A percentile compares a stretch with the other conserved stretches of the same genome.
phyloP scores from a whole-genome alignment of 2,329 filamentous ascomycete species.

The Penicillium corylophilum region DNA sequence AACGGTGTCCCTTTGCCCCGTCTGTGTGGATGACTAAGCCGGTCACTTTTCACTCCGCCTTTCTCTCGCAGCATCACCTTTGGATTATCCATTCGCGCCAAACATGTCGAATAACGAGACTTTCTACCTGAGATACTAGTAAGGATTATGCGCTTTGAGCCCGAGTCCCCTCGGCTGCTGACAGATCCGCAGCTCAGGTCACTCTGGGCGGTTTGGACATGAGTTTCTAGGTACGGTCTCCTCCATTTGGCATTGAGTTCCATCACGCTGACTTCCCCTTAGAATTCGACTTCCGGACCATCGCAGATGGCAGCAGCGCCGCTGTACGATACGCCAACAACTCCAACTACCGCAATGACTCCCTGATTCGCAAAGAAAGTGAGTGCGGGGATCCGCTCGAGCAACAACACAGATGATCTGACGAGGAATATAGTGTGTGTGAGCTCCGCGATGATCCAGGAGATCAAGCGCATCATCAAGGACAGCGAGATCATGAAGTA shows the following conservation, averaged over 20 bases:
- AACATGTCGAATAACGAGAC: slow-evolving; percentile 71
- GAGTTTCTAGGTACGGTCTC: slow-evolving; percentile 79
- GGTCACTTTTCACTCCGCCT: slow-evolving; percentile 23
- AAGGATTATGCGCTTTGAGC: slow-evolving; percentile 43
- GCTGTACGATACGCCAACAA: slow-evolving; percentile 98
- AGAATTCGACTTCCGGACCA: slow-evolving; percentile 96
- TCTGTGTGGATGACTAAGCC: slow-evolving; percentile 50
- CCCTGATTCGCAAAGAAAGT: slow-evolving; percentile 99
- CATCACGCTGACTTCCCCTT: slow-evolving; percentile 21
- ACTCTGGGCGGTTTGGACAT: slow-evolving; percentile 95
- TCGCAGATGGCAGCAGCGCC: slow-evolving; percentile 89
- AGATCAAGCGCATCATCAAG: slow-evolving; percentile 97
- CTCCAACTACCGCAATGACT: slow-evolving; percentile 98
- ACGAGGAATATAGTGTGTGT: slow-evolving; percentile 73
- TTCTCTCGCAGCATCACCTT: not conserved
- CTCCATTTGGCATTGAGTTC: slow-evolving; percentile 7
- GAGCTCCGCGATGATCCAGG: slow-evolving; percentile 82
- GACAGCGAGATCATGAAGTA: slow-evolving; percentile 97
- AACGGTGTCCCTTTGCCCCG: slow-evolving; percentile 44
- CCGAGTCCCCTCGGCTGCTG: slow-evolving; percentile 43
- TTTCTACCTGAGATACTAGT: slow-evolving; percentile 99
- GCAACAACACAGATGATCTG: not conserved
- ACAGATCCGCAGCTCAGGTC: slow-evolving; percentile 72
- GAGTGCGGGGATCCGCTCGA: slow-evolving; percentile 40
- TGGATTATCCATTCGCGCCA: slow-evolving; percentile 5